A percentile compares a stretch with the other conserved stretches of the same genome.
Evolutionary conservation across 2,329 filamentous ascomycete species (phyloP).

Genomic region (Fusarium protoensiforme): DNA sequence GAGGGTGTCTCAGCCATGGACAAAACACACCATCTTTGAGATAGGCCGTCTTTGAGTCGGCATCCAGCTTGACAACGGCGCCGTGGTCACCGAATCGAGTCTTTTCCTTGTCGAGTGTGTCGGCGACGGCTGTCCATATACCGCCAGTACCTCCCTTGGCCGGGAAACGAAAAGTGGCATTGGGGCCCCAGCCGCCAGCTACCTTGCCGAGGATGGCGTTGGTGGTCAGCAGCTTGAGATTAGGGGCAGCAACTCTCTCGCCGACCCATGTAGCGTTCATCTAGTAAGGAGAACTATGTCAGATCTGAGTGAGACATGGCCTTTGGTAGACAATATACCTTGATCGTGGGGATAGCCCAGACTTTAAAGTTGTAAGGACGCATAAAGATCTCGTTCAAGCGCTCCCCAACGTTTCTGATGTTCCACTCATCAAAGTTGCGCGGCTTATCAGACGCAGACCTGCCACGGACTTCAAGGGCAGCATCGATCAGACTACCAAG

Average conservation of each 20-base stretch:
- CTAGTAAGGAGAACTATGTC: constrained; percentile 56
- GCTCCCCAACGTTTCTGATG: constrained; percentile 86
- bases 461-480: constrained; percentile 83
- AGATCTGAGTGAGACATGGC: not conserved
- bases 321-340: constrained; percentile 65
- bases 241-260: constrained; percentile 96
- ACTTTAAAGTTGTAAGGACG: constrained; percentile 99
- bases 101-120: constrained; percentile 92
- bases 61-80: constrained; percentile 87
- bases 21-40: not conserved
- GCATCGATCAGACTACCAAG: constrained; percentile 97
- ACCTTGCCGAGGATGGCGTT: constrained; percentile 97
- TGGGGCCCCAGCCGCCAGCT: constrained; percentile 97
- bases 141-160: constrained; percentile 94
- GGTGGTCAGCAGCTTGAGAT: constrained; percentile 91
- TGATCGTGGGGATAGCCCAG: constrained; percentile 97
- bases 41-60: constrained; percentile 83
- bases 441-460: constrained; percentile 81
- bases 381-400: constrained; percentile 97
- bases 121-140: constrained; percentile 98
- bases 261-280: constrained; percentile 99
- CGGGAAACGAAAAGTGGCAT: constrained; percentile 98
- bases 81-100: constrained; percentile 88
- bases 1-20: not conserved
- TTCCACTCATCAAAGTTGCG: constrained; percentile 99